phyloP scores from a whole-genome alignment of 306 rosid species.

The Arachis hypogaea region DNA sequence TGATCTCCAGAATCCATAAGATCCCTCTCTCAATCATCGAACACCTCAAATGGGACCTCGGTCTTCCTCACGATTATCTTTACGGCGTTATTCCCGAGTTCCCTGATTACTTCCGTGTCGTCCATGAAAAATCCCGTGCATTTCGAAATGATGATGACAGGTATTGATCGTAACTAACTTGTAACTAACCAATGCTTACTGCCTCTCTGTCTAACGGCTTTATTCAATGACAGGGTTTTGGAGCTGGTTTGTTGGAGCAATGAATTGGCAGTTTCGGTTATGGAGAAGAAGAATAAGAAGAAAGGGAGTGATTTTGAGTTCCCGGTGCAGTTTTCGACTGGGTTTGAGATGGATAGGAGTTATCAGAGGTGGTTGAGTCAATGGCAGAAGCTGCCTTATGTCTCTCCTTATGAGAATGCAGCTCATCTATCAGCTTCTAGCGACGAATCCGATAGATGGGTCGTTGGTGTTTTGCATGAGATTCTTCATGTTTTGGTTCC shows the following conservation, averaged over 20 bases:
- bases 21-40: conserved; percentile 56
- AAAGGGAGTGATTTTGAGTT: conserved; percentile 40
- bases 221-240: conserved; percentile 36
- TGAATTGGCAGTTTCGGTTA: conserved; percentile 59
- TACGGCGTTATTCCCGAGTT: conserved; percentile 58
- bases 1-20: conserved; percentile 61
- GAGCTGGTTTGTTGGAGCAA: conserved; percentile 88
- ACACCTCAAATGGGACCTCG: conserved; percentile 72
- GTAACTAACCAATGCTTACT: neutral
- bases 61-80: conserved; percentile 65
- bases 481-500: conserved; percentile 73
- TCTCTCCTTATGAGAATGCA: conserved; percentile 78
- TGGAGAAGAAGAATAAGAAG: conserved; percentile 51
- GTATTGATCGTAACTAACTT: neutral
- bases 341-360: conserved; percentile 77
- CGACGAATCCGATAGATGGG: conserved; percentile 81
- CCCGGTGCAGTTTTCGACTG: conserved; percentile 66
- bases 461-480: conserved; percentile 79
- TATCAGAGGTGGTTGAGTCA: conserved; percentile 73
- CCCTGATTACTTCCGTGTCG: conserved; percentile 72
- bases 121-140: conserved; percentile 15
- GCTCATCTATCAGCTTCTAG: conserved; percentile 53
- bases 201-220: neutral
- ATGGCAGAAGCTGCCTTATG: conserved; percentile 79
- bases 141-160: conserved; percentile 2